phyloP scores from a whole-genome alignment of 441 rosid genomes.

The Adansonia gregorii region DNA sequence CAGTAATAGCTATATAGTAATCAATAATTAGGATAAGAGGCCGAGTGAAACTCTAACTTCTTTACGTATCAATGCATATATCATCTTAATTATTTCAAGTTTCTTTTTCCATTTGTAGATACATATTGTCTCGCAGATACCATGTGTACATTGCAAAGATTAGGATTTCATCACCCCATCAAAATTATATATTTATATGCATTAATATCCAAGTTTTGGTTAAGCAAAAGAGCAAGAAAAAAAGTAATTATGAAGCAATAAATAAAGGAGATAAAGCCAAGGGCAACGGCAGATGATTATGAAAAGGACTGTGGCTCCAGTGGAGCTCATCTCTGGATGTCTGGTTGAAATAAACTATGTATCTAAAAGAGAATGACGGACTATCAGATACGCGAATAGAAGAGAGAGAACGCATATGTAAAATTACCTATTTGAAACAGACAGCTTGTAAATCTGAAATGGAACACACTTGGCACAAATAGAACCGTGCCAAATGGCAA shows the following conservation, averaged over 20 bases:
- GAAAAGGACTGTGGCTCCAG: conserved; percentile 30
- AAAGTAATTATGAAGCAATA: conserved; percentile 9
- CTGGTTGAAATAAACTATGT: background rate
- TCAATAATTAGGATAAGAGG: too few relatives aligned
- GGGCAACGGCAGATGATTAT: conserved; percentile 17
- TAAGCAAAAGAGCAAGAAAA: background rate
- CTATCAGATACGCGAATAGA: background rate
- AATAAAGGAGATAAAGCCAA: conserved; percentile 13
- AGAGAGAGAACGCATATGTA: background rate
- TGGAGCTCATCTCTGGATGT: background rate
- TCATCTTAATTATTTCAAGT: too few relatives aligned
- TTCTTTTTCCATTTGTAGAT: too few relatives aligned
- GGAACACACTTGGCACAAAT: conserved; percentile 44
- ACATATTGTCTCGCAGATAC: too few relatives aligned
- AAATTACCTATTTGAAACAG: conserved; percentile 42
- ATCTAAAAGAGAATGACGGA: too few relatives aligned
- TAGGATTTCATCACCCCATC: too few relatives aligned
- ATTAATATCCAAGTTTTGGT: background rate
- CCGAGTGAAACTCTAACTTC: too few relatives aligned
- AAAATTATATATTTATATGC: too few relatives aligned
- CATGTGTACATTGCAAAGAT: too few relatives aligned
- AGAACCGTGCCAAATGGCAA: conserved; percentile 39
- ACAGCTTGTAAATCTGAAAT: conserved; percentile 44
- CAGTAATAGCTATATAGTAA: too few relatives aligned
- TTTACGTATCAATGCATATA: too few relatives aligned